Evolutionary conservation across 2,329 filamentous ascomycete species (phyloP), one percentile per base, ranked within the genome.

Genomic region (Remersonia thermophila): DNA sequence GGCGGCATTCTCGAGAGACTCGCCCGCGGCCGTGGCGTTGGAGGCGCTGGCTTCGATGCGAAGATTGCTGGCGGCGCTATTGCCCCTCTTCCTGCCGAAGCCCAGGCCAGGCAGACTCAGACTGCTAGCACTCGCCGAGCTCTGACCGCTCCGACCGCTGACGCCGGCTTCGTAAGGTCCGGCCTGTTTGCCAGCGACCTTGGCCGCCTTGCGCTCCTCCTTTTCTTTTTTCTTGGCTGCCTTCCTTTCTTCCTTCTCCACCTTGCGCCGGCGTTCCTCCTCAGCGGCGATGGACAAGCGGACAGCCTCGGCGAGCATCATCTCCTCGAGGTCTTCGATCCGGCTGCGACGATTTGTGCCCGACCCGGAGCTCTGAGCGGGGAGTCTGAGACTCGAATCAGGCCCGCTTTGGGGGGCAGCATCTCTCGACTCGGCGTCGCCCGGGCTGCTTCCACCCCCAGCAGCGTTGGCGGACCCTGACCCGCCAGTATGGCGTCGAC

Each of bases 271-370:
- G n/a, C 89, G 73, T 29, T 96, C 89, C 51, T 96, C 89, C 55
- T 98, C 91, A 1, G 84, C 80, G 0, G 82, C 86, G n/a, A 98
- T 65, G 32, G 86, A 94, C 20, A 94, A 59, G 27, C 91, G 71
- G 32, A 98, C 93, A 0, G 91, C 91, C 56, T 98, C 91, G 69
- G 91, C 85, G 67, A 96, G 86, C 91, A 98, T 98, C 66, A 98
- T 83, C 33, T 94, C 89, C 55, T 98, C 91, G 0, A 96, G 69
- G 48, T 96, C 87, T 15, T 93, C 84, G 53, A 93, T 75, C 20
- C 84, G 70, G 38, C 54, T 55, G 31, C 67, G 57, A 37, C 50
- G 30, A 42, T 46, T 39, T 23, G 5, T 9, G 43, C 49, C 30
- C 39, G 50, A 39, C 11, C 47, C 35, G 30, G 45, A 20, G 35